Percentiles rank a stretch among this genome's conserved stretches.
Conservation (phyloP, 345 rosid genomes). For the Citrus mangshanensis region DNA sequence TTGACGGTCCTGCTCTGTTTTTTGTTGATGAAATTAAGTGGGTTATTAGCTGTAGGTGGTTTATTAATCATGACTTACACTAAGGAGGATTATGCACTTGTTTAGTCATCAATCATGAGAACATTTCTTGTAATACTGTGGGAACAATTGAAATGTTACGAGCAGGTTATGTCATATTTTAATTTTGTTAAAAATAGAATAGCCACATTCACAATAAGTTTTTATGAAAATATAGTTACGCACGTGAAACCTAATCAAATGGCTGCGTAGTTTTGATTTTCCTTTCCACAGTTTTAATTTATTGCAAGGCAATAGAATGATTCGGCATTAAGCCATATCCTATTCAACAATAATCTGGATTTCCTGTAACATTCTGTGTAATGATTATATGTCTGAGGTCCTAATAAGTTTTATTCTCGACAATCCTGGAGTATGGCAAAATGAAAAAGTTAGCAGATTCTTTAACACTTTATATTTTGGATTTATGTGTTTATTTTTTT, state of each 20-base stretch:
- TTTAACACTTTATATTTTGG: background rate
- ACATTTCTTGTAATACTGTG: background rate
- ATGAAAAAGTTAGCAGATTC: background rate
- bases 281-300: background rate
- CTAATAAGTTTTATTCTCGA: background rate
- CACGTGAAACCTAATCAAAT: background rate
- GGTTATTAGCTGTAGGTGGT: background rate
- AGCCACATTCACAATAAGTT: too few relatives aligned
- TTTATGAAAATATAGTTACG: background rate
- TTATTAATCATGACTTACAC: too few relatives aligned
- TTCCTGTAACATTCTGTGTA: background rate
- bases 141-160: background rate
- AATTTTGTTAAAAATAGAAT: background rate
- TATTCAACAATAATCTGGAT: background rate
- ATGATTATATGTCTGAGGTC: background rate
- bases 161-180: background rate
- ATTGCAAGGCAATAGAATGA: background rate
- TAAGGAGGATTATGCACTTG: too few relatives aligned
- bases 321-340: background rate
- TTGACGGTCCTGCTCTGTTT: background rate
- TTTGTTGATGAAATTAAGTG: background rate
- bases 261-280: background rate
- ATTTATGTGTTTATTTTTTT: background rate
- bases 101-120: too few relatives aligned
- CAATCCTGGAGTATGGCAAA: background rate